phyloP scores from a whole-genome alignment of 306 rosid genomes.

The Glycyrrhiza uralensis region DNA sequence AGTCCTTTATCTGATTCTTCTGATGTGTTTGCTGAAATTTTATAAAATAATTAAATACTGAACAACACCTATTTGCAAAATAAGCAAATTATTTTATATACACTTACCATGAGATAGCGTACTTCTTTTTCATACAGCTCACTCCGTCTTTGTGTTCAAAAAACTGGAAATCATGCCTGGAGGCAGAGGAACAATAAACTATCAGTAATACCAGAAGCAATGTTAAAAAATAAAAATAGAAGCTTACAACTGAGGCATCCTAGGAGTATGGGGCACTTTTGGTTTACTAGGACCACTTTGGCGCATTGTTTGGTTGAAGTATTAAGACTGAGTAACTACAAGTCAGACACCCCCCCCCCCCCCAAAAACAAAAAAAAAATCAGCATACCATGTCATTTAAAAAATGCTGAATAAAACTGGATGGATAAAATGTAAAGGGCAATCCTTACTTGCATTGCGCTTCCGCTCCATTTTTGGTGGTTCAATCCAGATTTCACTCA shows the following conservation, averaged over 20 bases:
- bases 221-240: constrained; percentile 1
- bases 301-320: constrained; percentile 97
- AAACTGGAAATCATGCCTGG: constrained; percentile 96
- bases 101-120: constrained; percentile 81
- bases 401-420: constrained; percentile 7
- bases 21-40: constrained; percentile 86
- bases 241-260: constrained; percentile 98
- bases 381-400: constrained; percentile 5
- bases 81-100: constrained; percentile 18
- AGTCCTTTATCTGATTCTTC: constrained; percentile 90
- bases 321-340: constrained; percentile 89
- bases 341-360: background rate
- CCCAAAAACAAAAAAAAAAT: too few species aligned
- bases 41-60: constrained; percentile 1
- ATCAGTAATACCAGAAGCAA: constrained; percentile 8
- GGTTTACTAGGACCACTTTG: constrained; percentile 98
- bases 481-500: too few species aligned
- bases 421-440: constrained; percentile 1
- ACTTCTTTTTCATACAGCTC: constrained; percentile 98
- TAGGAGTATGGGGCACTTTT: constrained; percentile 95
- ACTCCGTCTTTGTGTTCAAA: constrained; percentile 90
- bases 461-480: too few species aligned
- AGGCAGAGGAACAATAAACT: constrained; percentile 12
- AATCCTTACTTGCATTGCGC: constrained; percentile 83
- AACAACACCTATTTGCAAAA: background rate